Evolutionary conservation across 2,329 filamentous ascomycete species (phyloP).

Genomic region (Helicocarpus griseus): DNA sequence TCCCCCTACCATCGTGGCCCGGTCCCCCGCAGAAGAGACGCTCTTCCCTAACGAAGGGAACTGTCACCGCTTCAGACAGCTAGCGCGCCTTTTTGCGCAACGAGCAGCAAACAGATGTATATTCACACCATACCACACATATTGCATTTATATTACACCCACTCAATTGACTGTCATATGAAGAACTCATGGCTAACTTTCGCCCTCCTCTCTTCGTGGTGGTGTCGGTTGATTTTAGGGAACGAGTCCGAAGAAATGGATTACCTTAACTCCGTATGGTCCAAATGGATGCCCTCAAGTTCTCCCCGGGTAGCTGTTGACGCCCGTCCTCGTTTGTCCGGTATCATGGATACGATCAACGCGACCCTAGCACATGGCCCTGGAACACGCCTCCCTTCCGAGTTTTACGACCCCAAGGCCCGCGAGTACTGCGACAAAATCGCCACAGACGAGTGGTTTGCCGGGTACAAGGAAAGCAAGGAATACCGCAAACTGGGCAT

Average conservation of each 20-base stretch:
- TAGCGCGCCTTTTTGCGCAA: conserved; percentile 62
- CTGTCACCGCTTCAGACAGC: conserved; percentile 61
- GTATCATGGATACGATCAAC: conserved; percentile 92
- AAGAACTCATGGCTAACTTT: neutral
- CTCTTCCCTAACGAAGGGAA: conserved; percentile 68
- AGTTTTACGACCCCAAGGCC: conserved; percentile 75
- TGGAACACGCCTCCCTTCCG: conserved; percentile 64
- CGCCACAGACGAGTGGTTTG: conserved; percentile 84
- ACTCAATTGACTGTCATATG: neutral
- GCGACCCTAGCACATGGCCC: conserved; percentile 76
- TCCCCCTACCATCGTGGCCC: conserved; percentile 55
- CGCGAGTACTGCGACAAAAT: conserved; percentile 61
- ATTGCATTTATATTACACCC: neutral
- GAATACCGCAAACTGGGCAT: conserved; percentile 90
- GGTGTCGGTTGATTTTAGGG: conserved; percentile 26
- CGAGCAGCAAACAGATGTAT: conserved; percentile 58
- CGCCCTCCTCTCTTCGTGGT: neutral
- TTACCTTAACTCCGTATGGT: conserved; percentile 66
- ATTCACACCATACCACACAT: conserved; percentile 2
- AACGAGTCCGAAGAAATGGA: conserved; percentile 71
- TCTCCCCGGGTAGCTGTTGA: conserved; percentile 67
- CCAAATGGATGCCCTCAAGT: conserved; percentile 74
- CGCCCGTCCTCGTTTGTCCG: conserved; percentile 70
- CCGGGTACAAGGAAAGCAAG: conserved; percentile 69
- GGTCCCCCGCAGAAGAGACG: conserved; percentile 61